Conservation (phyloP, 2,329 filamentous ascomycete genomes). For the Nemania abortiva region DNA sequence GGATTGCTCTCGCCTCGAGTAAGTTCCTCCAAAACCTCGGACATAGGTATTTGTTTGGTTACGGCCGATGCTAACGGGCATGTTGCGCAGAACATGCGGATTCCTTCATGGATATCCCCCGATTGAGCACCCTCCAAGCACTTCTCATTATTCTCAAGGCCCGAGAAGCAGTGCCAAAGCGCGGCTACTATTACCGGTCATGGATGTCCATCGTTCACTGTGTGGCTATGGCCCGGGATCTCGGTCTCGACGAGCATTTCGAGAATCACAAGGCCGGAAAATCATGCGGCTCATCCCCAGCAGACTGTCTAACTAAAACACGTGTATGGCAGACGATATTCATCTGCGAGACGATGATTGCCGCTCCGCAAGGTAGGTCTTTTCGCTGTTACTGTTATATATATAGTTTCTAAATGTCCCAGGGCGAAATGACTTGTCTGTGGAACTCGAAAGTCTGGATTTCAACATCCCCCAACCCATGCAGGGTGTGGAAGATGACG, state of each 20-base stretch:
- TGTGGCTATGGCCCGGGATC: slow-evolving; percentile 91
- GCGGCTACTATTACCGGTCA: slow-evolving; percentile 95
- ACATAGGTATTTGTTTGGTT: neutral
- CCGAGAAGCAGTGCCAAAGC: slow-evolving; percentile 88
- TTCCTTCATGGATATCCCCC: slow-evolving; percentile 91
- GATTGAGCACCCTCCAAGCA: slow-evolving; percentile 91
- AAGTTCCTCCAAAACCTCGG: slow-evolving; percentile 46
- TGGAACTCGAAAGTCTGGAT: slow-evolving; percentile 81
- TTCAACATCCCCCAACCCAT: slow-evolving; percentile 73
- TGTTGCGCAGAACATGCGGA: slow-evolving; percentile 79
- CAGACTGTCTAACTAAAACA: slow-evolving; percentile 86
- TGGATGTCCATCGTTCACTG: slow-evolving; percentile 97
- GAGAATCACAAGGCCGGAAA: slow-evolving; percentile 80
- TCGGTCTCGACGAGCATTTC: slow-evolving; percentile 89
- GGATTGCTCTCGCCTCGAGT: slow-evolving; percentile 92
- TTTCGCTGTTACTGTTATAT: neutral
- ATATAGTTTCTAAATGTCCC: slow-evolving; percentile 25
- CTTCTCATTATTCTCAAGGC: slow-evolving; percentile 90
- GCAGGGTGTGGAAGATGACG: slow-evolving; percentile 77
- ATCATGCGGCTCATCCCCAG: slow-evolving; percentile 74
- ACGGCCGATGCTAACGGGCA: slow-evolving; percentile 36
- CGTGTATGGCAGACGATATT: slow-evolving; percentile 92
- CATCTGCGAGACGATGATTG: slow-evolving; percentile 90
- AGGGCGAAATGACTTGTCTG: slow-evolving; percentile 83
- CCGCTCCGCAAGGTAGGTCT: slow-evolving; percentile 83